Conservation (phyloP, 2,329 filamentous ascomycete species). For the Epichloe typhina region DNA sequence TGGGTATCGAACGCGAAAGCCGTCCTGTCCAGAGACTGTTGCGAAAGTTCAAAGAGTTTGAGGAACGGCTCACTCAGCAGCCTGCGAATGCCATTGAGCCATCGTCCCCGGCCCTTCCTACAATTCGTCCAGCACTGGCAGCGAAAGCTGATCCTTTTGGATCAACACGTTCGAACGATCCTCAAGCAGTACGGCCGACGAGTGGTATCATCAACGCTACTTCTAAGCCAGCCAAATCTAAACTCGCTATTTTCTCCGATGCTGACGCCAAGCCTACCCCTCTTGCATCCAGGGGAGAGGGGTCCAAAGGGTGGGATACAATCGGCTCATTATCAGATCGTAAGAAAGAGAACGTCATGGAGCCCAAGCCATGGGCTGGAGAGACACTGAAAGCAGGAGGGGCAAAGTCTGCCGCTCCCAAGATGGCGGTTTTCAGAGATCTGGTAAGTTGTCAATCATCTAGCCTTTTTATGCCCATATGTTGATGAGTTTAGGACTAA, state of each 20-base stretch:
- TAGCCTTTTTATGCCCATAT: constrained; percentile 35
- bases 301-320: constrained; percentile 73
- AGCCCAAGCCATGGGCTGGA: constrained; percentile 81
- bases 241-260: constrained; percentile 87
- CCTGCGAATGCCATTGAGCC: constrained; percentile 53
- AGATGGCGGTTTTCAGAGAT: constrained; percentile 92
- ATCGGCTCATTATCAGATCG: constrained; percentile 78
- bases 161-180: constrained; percentile 40
- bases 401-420: constrained; percentile 61
- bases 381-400: constrained; percentile 82
- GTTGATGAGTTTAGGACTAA: constrained; percentile 98
- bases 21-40: constrained; percentile 67
- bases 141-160: constrained; percentile 78
- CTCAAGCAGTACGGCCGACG: constrained; percentile 48
- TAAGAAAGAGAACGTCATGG: constrained; percentile 85
- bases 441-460: constrained; percentile 48
- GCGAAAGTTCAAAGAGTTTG: constrained; percentile 87
- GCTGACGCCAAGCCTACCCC: constrained; percentile 46
- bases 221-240: constrained; percentile 58
- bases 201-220: constrained; percentile 33
- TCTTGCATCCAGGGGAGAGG: constrained; percentile 38
- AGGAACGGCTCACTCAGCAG: constrained; percentile 57
- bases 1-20: constrained; percentile 82
- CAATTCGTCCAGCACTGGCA: constrained; percentile 68
- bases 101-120: constrained; percentile 75